Evolutionary conservation across 108 stramenopile species (phyloP), one percentile per base, ranked within the genome.

Genomic region (Cylindrotheca fusiformis): DNA sequence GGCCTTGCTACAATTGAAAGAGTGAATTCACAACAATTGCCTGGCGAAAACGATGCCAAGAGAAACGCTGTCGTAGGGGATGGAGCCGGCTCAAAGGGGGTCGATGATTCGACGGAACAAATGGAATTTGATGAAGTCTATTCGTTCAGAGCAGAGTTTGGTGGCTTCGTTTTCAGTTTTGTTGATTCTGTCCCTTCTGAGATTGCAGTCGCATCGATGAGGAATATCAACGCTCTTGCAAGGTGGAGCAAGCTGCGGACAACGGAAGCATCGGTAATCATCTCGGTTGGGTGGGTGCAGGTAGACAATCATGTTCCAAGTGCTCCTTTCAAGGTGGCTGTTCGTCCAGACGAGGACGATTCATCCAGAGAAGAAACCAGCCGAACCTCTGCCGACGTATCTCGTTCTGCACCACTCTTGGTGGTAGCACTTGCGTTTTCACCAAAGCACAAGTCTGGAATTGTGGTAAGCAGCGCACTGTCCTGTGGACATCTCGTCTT

Each of bases 231-330:
- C 24, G 81, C 69, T 4, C 29, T 72, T 6, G 81, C 81, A 1
- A 70, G 67, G 31, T 89, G 84, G 85, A 82, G 86, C 60, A 56
- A 46, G 0, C 52, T 74, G 17, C 53, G 88, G 48, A 82, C 78
- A 10, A 57, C 51, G 3, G 78, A 84, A 30, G 74, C 85, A 29
- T 65, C 76, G 8, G 31, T 68, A 45, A 54, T 71, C 12, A 20
- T 86, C 0, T 74, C 79, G 8, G 68, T 92, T 47, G 82, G 77
- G 12, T 83, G 79, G 80, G 48, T 88, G 26, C 91, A 92, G 69
- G 45, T 92, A 8, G 91, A 92, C 59, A 92, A 92, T 60, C 84
- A 87, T 50, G 55, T 82, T 10, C 85, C 91, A 0, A 84, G 74
- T 61, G 72, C 86, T 31, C 75, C 85, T 20, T 92, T 76, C 58